Percentiles rank a stretch among this genome's conserved stretches.
phyloP scores from a whole-genome alignment of 306 rosid genomes.

The Castanea mollissima region DNA sequence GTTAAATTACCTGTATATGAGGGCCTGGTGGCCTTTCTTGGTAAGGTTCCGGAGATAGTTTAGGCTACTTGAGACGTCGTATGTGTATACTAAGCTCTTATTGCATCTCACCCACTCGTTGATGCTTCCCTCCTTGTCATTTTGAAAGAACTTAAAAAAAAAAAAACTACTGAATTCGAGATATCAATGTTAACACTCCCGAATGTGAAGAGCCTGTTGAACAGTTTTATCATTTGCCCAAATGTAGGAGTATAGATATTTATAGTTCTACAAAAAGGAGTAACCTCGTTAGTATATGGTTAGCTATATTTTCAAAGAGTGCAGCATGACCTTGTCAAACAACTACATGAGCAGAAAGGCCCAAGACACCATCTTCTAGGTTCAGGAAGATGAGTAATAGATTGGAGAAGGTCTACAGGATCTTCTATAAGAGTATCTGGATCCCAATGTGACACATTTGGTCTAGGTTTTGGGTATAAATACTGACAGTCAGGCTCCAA shows the following conservation, averaged over 20 bases:
- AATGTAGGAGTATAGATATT: slow-evolving; percentile 2
- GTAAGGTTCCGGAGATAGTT: slow-evolving; percentile 21
- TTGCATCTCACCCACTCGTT: slow-evolving; percentile 34
- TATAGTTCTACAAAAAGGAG: neutral
- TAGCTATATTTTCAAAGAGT: neutral
- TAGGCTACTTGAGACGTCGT: slow-evolving; percentile 9
- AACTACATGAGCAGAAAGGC: too few relatives aligned
- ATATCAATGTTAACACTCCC: neutral
- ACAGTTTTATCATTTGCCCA: slow-evolving; percentile 24
- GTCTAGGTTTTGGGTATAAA: too few relatives aligned
- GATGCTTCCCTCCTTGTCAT: slow-evolving; percentile 16
- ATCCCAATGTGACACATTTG: too few relatives aligned
- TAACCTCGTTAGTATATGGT: neutral
- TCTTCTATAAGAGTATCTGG: too few relatives aligned
- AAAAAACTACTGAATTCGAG: too few relatives aligned
- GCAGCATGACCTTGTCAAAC: neutral
- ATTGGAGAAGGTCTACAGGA: too few relatives aligned
- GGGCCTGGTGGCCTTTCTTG: slow-evolving; percentile 23
- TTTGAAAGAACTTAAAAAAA: neutral
- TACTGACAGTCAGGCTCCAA: too few relatives aligned
- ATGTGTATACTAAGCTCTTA: neutral
- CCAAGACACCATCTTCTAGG: too few relatives aligned
- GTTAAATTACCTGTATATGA: slow-evolving; percentile 27
- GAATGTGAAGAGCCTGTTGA: slow-evolving; percentile 13
- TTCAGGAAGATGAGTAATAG: too few relatives aligned